Conservation (phyloP, 2,329 filamentous ascomycete species). For the Alternaria sp. region DNA sequence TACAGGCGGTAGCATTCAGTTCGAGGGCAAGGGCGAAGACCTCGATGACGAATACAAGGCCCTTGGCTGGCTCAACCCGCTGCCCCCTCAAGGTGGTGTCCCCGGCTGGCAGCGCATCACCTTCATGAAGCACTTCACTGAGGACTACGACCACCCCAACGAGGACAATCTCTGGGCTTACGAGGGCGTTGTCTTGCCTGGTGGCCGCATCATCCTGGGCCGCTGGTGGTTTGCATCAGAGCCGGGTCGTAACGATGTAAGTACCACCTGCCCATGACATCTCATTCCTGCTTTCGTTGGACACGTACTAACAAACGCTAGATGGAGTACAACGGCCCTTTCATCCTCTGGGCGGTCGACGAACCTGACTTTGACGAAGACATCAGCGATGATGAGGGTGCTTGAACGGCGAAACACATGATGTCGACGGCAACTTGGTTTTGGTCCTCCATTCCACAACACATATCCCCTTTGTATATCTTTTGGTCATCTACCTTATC, state of each 20-base stretch:
- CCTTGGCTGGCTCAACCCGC: slow-evolving; percentile 57
- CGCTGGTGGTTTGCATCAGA: slow-evolving; percentile 54
- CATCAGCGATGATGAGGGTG: background rate
- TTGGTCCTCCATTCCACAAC: background rate
- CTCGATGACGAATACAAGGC: slow-evolving; percentile 40
- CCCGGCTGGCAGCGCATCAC: slow-evolving; percentile 62
- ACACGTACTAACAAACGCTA: slow-evolving; percentile 15
- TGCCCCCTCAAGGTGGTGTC: slow-evolving; percentile 55
- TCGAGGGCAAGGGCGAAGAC: slow-evolving; percentile 50
- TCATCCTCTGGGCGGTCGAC: slow-evolving; percentile 48
- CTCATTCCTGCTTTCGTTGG: background rate
- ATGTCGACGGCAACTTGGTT: background rate
- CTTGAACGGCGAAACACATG: background rate
- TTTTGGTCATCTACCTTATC: background rate
- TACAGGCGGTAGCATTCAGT: slow-evolving; percentile 34
- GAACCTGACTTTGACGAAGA: slow-evolving; percentile 15
- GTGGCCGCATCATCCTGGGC: slow-evolving; percentile 55
- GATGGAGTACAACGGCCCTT: slow-evolving; percentile 33
- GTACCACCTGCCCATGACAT: background rate
- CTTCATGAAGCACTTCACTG: slow-evolving; percentile 59
- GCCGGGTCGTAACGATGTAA: slow-evolving; percentile 28
- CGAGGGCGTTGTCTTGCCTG: slow-evolving; percentile 57
- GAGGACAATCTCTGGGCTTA: slow-evolving; percentile 55
- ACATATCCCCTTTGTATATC: background rate
- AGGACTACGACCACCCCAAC: slow-evolving; percentile 34